Evolutionary conservation across 139 green algal genomes (phyloP).

Genomic region (Mychonastes homosphaera): DNA sequence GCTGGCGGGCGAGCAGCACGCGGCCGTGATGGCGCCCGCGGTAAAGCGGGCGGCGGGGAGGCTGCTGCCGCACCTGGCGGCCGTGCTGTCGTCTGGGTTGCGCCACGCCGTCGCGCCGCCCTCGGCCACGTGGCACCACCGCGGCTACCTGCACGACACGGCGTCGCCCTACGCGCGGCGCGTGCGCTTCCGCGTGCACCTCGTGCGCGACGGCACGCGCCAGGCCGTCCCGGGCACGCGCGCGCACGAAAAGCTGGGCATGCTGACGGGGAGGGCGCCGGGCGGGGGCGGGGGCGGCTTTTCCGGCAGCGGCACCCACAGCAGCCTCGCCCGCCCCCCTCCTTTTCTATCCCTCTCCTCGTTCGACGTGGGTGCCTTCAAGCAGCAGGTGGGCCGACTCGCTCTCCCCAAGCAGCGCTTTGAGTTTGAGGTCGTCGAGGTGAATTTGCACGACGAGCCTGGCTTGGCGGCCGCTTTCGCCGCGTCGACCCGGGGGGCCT

Average conservation of each 20-base stretch:
- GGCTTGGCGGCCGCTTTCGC: slow-evolving; percentile 25
- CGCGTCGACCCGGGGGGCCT: slow-evolving; percentile 14
- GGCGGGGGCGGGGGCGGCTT: slow-evolving; percentile 4
- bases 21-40: slow-evolving; percentile 7
- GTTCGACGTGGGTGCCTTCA: slow-evolving; percentile 35
- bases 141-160: not conserved
- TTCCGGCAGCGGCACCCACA: not conserved
- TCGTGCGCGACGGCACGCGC: slow-evolving; percentile 24
- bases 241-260: too few relatives aligned
- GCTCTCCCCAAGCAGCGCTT: slow-evolving; percentile 18
- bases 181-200: slow-evolving; percentile 23
- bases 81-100: slow-evolving; percentile 31
- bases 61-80: slow-evolving; percentile 39
- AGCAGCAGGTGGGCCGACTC: slow-evolving; percentile 16
- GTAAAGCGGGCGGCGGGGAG: slow-evolving; percentile 21
- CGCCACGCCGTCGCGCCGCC: slow-evolving; percentile 55
- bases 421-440: slow-evolving; percentile 13
- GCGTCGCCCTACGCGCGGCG: slow-evolving; percentile 20
- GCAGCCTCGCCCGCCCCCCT: too few relatives aligned
- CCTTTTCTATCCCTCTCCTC: too few relatives aligned
- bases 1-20: too few relatives aligned
- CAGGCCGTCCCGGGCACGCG: too few relatives aligned
- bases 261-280: too few relatives aligned
- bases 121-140: slow-evolving; percentile 35
- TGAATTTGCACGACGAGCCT: slow-evolving; percentile 31